Conservation (phyloP, 2,329 filamentous ascomycete genomes). For the Meredithiella fracta region DNA sequence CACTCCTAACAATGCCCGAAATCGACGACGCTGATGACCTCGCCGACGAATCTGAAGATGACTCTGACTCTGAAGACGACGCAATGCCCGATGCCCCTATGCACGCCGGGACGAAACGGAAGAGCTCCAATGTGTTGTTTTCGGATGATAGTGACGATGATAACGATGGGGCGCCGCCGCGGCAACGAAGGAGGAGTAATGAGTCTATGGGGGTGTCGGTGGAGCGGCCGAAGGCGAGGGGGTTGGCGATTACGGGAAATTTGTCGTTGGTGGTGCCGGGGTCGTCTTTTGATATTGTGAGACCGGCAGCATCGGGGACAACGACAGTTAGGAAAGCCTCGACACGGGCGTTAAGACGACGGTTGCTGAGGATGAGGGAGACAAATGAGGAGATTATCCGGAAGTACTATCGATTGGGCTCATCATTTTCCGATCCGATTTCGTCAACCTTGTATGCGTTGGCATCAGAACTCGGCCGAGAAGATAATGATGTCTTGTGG, state of each 20-base stretch:
- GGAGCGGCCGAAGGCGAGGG: conserved; percentile 40
- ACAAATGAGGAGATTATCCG: conserved; percentile 64
- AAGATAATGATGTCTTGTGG: conserved; percentile 95
- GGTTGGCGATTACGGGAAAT: conserved; percentile 39
- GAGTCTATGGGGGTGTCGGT: conserved; percentile 53
- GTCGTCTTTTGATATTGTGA: not conserved
- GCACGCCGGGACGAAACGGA: conserved; percentile 51
- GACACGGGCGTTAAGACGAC: conserved; percentile 52
- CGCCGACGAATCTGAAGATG: conserved; percentile 41
- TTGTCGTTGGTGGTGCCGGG: conserved; percentile 20
- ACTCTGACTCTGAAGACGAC: conserved; percentile 41
- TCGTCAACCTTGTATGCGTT: conserved; percentile 89
- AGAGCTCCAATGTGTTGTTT: conserved; percentile 58
- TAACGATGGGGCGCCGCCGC: conserved; percentile 50
- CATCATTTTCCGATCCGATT: conserved; percentile 86
- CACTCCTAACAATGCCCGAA: conserved; percentile 81
- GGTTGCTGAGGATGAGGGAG: conserved; percentile 55
- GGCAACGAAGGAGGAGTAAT: conserved; percentile 72
- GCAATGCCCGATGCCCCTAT: conserved; percentile 20
- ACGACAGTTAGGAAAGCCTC: conserved; percentile 27
- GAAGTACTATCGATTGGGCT: conserved; percentile 71
- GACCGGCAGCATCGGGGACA: not conserved
- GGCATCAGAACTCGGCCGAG: conserved; percentile 82
- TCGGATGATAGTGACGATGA: conserved; percentile 55
- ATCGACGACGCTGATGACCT: conserved; percentile 59